These are phyloP conservation scores for Fusarium avenaceum DNA, from an alignment of 2,329 filamentous ascomycete species.

Conservation along the genomic window DNA sequence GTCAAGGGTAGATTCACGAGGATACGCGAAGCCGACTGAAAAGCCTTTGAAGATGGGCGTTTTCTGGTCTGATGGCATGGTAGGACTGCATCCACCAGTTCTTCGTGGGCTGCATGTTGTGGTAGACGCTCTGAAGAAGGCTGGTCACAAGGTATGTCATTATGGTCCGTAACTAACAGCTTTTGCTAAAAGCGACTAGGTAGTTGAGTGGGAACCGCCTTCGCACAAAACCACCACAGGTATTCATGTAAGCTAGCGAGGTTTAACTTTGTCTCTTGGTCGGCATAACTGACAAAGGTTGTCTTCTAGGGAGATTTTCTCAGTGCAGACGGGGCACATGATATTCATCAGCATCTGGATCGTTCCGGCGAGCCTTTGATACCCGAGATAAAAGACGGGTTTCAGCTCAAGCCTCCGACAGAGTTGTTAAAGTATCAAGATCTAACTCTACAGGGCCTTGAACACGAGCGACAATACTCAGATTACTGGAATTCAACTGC, in stretches of 20 bases:
- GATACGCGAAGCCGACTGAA: not conserved
- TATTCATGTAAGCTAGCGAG: constrained; percentile 11
- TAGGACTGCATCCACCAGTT: constrained; percentile 69
- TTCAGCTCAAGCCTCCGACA: constrained; percentile 47
- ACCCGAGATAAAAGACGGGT: constrained; percentile 55
- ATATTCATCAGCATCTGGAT: constrained; percentile 61
- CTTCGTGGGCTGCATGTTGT: constrained; percentile 51
- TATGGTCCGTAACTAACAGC: fast-evolving
- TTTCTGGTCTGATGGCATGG: constrained; percentile 64
- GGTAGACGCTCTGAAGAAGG: not conserved
- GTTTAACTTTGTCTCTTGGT: no score
- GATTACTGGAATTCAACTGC: constrained; percentile 74
- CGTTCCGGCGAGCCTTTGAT: constrained; percentile 68
- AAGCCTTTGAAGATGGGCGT: constrained; percentile 67
- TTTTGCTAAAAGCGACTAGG: constrained; percentile 44
- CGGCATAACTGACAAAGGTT: not conserved
- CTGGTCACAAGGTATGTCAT: constrained; percentile 57
- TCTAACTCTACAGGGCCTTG: constrained; percentile 66
- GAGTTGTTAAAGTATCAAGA: constrained; percentile 54
- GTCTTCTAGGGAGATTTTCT: constrained; percentile 46
- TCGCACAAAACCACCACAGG: constrained; percentile 21
- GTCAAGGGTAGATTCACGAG: constrained; percentile 40
- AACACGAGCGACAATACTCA: constrained; percentile 70
- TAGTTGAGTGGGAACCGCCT: constrained; percentile 40
- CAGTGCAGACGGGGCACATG: constrained; percentile 52